These are phyloP conservation scores for Conticribra weissflogii DNA, from an alignment of 108 stramenopile genomes.

Conservation along the genomic window DNA sequence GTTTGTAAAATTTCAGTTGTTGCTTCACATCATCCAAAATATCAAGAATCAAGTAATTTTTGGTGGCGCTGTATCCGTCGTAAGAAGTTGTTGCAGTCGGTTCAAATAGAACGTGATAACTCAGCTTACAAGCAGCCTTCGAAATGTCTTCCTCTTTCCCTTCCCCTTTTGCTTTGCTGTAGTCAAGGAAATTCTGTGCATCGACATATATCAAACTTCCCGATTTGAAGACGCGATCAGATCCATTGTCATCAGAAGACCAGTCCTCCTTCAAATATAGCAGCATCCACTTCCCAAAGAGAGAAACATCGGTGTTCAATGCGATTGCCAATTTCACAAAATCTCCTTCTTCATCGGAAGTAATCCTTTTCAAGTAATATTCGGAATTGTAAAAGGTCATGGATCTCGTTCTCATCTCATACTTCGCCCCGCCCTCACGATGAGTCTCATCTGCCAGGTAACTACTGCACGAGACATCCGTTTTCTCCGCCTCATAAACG, in stretches of 20 bases:
- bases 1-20: constrained; percentile 76
- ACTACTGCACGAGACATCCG: constrained; percentile 78
- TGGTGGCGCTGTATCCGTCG: constrained; percentile 69
- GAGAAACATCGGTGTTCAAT: constrained; percentile 63
- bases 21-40: constrained; percentile 86
- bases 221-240: constrained; percentile 56
- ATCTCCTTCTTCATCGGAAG: constrained; percentile 35
- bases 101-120: constrained; percentile 78
- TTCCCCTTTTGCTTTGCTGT: constrained; percentile 56
- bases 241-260: constrained; percentile 60
- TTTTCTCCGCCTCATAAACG: constrained; percentile 88
- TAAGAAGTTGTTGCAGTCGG: constrained; percentile 77
- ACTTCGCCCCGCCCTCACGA: constrained; percentile 69
- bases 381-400: constrained; percentile 87
- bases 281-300: constrained; percentile 68
- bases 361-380: constrained; percentile 57
- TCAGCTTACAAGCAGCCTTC: constrained; percentile 22
- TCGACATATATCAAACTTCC: constrained; percentile 74
- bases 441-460: constrained; percentile 72
- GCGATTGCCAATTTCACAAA: constrained; percentile 79
- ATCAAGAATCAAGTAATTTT: constrained; percentile 80
- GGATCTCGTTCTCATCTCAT: constrained; percentile 69
- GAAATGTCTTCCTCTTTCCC: constrained; percentile 37
- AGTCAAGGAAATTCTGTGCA: constrained; percentile 58
- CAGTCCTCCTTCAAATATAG: constrained; percentile 83